Evolutionary conservation across 2,329 filamentous ascomycete species (phyloP).

Genomic region (Cercospora berteroae): DNA sequence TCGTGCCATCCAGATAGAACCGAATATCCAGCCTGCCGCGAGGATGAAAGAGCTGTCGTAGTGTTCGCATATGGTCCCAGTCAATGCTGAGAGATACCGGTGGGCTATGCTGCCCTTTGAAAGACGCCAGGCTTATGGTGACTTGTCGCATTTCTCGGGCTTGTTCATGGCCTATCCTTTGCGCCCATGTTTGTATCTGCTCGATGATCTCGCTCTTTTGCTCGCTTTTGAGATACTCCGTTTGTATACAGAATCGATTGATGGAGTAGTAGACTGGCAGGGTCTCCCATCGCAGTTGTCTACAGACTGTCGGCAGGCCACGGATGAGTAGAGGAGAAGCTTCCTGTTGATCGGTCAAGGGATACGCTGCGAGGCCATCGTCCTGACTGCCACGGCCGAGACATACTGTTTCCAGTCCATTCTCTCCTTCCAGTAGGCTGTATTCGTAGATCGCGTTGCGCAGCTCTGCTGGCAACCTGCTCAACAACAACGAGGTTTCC

Average conservation of each 20-base stretch:
- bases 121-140: conserved; percentile 21
- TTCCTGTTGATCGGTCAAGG: neutral
- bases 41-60: conserved; percentile 21
- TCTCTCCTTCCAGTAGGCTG: conserved; percentile 14
- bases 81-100: conserved; percentile 15
- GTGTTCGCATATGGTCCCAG: conserved; percentile 21
- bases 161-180: conserved; percentile 15
- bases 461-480: conserved; percentile 15
- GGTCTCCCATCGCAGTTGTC: conserved; percentile 21
- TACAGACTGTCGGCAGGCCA: conserved; percentile 20
- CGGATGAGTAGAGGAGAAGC: conserved; percentile 9
- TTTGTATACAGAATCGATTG: conserved; percentile 25
- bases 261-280: conserved; percentile 23
- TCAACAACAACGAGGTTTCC: neutral
- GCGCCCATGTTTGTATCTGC: conserved; percentile 14
- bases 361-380: neutral
- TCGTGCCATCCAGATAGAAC: conserved; percentile 22
- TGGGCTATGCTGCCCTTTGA: conserved; percentile 16
- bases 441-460: conserved; percentile 23
- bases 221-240: conserved; percentile 25
- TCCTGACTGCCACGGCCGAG: conserved; percentile 6
- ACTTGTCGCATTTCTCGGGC: conserved; percentile 24
- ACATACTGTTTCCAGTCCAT: conserved; percentile 13
- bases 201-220: conserved; percentile 19
- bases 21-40: conserved; percentile 19